Percentiles rank a stretch among this genome's conserved stretches.
These are phyloP conservation scores for Russula virescens DNA, from an alignment of 768 basidiomycete genomes.

Conservation along the genomic window DNA sequence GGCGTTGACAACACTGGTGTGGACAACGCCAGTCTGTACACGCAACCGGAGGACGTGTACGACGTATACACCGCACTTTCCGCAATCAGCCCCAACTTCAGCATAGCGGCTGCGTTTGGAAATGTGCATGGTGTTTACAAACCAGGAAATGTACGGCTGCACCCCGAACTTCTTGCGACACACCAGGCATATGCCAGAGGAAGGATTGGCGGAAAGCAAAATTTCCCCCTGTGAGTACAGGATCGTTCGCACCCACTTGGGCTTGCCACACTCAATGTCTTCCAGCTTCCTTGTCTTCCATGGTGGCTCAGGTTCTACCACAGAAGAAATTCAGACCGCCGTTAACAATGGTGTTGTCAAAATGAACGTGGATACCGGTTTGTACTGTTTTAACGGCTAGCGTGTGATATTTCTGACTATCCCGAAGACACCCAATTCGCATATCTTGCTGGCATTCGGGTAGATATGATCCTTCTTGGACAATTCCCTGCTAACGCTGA, in stretches of 20 bases:
- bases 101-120: constrained; percentile 96
- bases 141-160: constrained; percentile 93
- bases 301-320: constrained; percentile 96
- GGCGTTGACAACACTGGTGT: constrained; percentile 97
- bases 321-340: constrained; percentile 91
- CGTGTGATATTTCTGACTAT: constrained; percentile 10
- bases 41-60: constrained; percentile 93
- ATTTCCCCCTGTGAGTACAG: constrained; percentile 73
- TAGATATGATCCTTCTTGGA: constrained; percentile 30
- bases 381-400: constrained; percentile 6
- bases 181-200: constrained; percentile 75
- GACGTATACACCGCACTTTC: constrained; percentile 84
- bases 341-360: constrained; percentile 93
- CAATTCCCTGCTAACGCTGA: not conserved
- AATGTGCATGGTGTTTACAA: constrained; percentile 99
- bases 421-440: constrained; percentile 85
- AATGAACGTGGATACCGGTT: constrained; percentile 96
- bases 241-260: not conserved
- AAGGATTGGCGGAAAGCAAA: constrained; percentile 56
- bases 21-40: constrained; percentile 92
- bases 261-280: constrained; percentile 7
- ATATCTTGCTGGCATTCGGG: constrained; percentile 80
- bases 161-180: constrained; percentile 85
- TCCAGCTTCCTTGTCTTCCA: constrained; percentile 97
- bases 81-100: constrained; percentile 87